phyloP scores from a whole-genome alignment of 805 yeast genomes.

The Spathaspora girioi region DNA sequence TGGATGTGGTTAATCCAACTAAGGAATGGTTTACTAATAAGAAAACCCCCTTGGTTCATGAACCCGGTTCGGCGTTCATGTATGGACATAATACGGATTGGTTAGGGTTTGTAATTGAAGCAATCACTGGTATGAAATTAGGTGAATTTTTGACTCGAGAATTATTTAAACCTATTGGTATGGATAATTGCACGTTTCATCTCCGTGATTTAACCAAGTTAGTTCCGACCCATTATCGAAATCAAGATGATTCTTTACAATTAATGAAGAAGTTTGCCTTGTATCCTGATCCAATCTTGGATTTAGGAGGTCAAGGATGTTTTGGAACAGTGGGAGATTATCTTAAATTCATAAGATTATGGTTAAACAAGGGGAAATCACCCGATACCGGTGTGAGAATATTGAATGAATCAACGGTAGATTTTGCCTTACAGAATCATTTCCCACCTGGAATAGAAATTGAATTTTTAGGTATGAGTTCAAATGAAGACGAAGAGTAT shows the following conservation, averaged over 20 bases:
- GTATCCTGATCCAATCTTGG: constrained; percentile 21
- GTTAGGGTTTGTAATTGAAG: constrained; percentile 35
- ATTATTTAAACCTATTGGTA: constrained; percentile 33
- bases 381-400: constrained; percentile 34
- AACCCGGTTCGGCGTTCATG: constrained; percentile 36
- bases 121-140: constrained; percentile 26
- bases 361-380: constrained; percentile 37
- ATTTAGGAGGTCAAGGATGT: constrained; percentile 45
- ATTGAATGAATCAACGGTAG: constrained; percentile 23
- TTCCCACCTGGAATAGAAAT: constrained; percentile 21
- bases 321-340: constrained; percentile 36
- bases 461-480: constrained; percentile 16
- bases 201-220: constrained; percentile 11
- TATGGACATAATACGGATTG: constrained; percentile 39
- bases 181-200: constrained; percentile 26
- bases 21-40: constrained; percentile 20
- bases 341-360: constrained; percentile 34
- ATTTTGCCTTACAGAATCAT: constrained; percentile 30
- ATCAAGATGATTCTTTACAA: constrained; percentile 11
- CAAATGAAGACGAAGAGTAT: constrained; percentile 12
- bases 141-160: constrained; percentile 27
- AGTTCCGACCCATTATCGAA: constrained; percentile 15
- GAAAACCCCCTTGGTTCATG: constrained; percentile 25
- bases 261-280: constrained; percentile 13
- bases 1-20: constrained; percentile 19